Conservation (phyloP, 202 grass and related monocot species). For the Dendrocalamus latiflorus region DNA sequence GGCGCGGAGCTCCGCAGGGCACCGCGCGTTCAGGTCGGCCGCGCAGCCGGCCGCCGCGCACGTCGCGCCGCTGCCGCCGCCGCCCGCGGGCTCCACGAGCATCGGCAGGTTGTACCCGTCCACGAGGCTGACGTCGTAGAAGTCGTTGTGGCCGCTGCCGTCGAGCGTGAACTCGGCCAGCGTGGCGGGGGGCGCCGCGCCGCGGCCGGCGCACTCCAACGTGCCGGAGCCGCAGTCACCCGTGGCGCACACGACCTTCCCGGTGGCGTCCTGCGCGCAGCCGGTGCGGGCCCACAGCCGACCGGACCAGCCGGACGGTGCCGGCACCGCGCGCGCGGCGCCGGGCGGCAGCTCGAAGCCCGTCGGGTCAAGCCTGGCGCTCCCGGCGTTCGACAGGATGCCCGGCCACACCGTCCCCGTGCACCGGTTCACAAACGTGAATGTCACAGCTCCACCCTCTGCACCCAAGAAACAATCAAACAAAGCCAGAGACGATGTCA, state of each 20-base stretch:
- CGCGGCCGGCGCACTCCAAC: slow-evolving; percentile 61
- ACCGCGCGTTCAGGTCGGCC: too few species aligned
- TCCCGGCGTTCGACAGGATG: slow-evolving; percentile 81
- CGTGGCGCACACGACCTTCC: slow-evolving; percentile 52
- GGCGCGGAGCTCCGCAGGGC: too few species aligned
- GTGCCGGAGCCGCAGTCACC: slow-evolving; percentile 76
- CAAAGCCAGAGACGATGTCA: too few species aligned
- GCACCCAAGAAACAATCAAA: neutral
- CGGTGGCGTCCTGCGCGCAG: slow-evolving; percentile 47
- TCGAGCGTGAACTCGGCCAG: slow-evolving; percentile 88
- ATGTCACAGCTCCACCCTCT: slow-evolving; percentile 50
- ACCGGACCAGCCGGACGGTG: slow-evolving; percentile 82
- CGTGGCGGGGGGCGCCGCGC: slow-evolving; percentile 60
- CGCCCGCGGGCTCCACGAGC: slow-evolving; percentile 54
- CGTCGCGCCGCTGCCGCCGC: too few species aligned
- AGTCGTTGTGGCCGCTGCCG: slow-evolving; percentile 42
- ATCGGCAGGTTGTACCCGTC: slow-evolving; percentile 95
- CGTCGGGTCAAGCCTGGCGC: slow-evolving; percentile 49
- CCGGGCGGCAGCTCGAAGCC: slow-evolving; percentile 76
- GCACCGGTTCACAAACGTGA: slow-evolving; percentile 86
- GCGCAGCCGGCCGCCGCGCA: too few species aligned
- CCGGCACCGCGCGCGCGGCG: slow-evolving; percentile 35
- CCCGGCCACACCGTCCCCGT: slow-evolving; percentile 76
- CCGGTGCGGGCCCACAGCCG: slow-evolving; percentile 85
- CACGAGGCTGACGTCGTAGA: slow-evolving; percentile 97